Evolutionary conservation across 169 alveolate genomes (phyloP).

Genomic region (Plasmodium yoelii): DNA sequence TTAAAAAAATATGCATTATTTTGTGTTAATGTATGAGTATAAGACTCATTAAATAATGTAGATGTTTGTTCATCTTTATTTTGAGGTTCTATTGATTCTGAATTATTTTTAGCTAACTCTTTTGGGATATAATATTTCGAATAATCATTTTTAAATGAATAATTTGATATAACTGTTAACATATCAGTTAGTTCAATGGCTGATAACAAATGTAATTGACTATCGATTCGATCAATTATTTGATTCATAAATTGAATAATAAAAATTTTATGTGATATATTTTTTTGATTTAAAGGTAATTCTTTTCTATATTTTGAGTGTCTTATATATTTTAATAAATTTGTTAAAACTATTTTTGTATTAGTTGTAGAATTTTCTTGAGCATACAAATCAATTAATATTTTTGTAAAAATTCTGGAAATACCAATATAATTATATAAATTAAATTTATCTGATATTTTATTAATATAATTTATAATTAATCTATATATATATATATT

Average conservation of each 20-base stretch:
- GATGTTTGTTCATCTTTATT: not conserved
- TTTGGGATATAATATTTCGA: conserved; percentile 20
- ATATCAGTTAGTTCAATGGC: conserved; percentile 71
- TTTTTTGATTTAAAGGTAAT: conserved; percentile 43
- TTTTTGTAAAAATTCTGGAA: conserved; percentile 56
- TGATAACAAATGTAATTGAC: conserved; percentile 43
- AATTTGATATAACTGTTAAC: conserved; percentile 66
- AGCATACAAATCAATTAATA: conserved; percentile 31
- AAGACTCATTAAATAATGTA: not conserved
- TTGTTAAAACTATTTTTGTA: conserved; percentile 11
- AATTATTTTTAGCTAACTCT: not conserved
- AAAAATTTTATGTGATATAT: conserved; percentile 45
- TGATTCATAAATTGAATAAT: conserved; percentile 30
- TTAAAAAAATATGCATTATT: conserved; percentile 52
- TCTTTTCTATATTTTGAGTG: conserved; percentile 34
- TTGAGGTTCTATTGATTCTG: not conserved
- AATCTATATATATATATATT: conserved; percentile 61
- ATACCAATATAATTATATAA: conserved; percentile 68
- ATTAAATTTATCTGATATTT: conserved; percentile 43
- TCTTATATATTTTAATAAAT: conserved; percentile 25
- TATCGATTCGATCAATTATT: conserved; percentile 29
- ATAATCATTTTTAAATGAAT: conserved; percentile 35
- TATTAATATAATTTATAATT: conserved; percentile 54
- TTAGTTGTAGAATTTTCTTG: conserved; percentile 2
- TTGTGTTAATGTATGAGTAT: conserved; percentile 13